Evolutionary conservation across 179 eudicot genomes (phyloP), one percentile per base, ranked within the genome.

Genomic region (Spinacia oleracea): DNA sequence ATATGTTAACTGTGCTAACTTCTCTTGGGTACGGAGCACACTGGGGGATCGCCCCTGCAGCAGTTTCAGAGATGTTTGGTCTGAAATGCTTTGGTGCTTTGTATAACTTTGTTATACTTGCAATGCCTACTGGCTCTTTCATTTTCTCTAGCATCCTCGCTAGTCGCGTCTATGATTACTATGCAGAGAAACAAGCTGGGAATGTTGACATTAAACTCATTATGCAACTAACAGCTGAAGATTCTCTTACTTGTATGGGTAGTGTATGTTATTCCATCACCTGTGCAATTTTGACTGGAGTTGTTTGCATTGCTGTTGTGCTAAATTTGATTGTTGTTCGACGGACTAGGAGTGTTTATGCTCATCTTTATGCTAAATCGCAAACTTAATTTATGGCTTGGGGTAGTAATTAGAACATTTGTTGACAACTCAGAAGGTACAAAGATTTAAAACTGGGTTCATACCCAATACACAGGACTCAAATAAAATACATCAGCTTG

Each of bases 121-220:
- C 87, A 20, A 86, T 80, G 72, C 89, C 89, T 34, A 31, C 72
- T 43, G 96, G 96, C 5, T 89, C 96, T 5, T 78, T 91, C 18
- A 56, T 89, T 59, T 88, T 88, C 46, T 91, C 96, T 2, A 87
- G 87, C 72, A 79, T 86, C 64, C 81, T 91, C 31, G 93, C 96
- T n/a, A 88, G 90, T 81, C 85, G 81, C 34, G 85, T 91, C 56
- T 91, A 91, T 23, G 93, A 91, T 74, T 79, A 83, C 35, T 87
- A 88, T 76, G 96, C 96, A 10, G 89, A 85, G 78, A 76, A 77
- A 65, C 93, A 91, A 64, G 84, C 79, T 75, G 67, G 78, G n/a
- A 53, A 15, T 5, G 27, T 21, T 15, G 73, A 35, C 2, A 1
- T 40, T 2, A 40, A 58, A 20, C 14, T 72, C 42, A 16, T 23